Conservation (phyloP, 306 rosid species). For the Alnus rubra region DNA sequence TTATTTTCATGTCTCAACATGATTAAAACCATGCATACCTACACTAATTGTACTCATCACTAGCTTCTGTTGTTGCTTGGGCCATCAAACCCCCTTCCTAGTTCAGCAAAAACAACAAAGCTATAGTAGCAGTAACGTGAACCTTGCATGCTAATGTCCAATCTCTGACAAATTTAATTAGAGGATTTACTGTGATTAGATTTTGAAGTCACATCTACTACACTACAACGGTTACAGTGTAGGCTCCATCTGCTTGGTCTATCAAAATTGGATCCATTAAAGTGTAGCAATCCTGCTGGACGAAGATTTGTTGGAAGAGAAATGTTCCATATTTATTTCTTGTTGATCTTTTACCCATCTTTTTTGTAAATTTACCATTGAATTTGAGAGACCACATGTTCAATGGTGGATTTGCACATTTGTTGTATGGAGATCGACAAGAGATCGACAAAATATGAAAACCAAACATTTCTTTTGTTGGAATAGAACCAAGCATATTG, state of each 20-base stretch:
- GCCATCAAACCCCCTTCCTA: neutral
- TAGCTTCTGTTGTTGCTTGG: neutral
- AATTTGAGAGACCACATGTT: no score
- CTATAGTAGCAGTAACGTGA: neutral
- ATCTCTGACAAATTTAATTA: neutral
- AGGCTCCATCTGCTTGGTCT: neutral
- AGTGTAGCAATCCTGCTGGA: conserved; percentile 40
- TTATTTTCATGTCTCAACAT: no score
- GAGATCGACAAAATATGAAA: no score
- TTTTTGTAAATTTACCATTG: no score
- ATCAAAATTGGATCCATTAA: conserved; percentile 33
- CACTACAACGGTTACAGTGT: neutral
- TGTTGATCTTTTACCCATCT: no score
- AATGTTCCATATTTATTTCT: no score
- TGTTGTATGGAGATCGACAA: no score
- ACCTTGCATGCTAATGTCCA: neutral
- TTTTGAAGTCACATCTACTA: neutral
- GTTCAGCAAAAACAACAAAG: neutral
- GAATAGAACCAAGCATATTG: conserved; percentile 29
- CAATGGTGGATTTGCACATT: no score
- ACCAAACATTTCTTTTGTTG: neutral
- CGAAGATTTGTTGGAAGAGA: conserved; percentile 33
- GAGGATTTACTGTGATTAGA: neutral
- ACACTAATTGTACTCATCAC: conserved; percentile 5
- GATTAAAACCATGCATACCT: no score